A percentile compares a stretch with the other conserved stretches of the same genome.
Conservation (phyloP, 2,329 filamentous ascomycete genomes). For the Colletotrichum sp. region DNA sequence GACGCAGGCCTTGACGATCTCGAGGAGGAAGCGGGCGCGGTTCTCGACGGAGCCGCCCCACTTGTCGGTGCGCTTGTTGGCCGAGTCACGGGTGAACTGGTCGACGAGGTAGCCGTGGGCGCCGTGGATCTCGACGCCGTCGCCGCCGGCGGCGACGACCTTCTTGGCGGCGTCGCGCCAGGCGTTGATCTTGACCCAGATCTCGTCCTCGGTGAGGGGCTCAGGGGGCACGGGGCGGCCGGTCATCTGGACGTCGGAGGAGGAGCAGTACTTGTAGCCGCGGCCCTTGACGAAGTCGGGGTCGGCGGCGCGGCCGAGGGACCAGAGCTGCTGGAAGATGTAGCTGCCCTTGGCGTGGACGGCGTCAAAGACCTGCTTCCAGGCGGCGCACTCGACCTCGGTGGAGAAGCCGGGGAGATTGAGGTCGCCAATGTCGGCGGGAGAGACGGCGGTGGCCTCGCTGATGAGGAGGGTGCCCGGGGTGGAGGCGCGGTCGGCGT, state of each 20-base stretch:
- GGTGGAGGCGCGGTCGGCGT: conserved; percentile 42
- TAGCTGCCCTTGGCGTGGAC: conserved; percentile 33
- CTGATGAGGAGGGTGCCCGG: conserved; percentile 40
- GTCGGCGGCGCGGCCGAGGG: conserved; percentile 21
- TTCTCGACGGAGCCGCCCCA: conserved; percentile 61
- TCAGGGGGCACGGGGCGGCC: conserved; percentile 20
- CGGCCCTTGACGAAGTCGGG: conserved; percentile 19
- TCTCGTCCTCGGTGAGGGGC: conserved; percentile 52
- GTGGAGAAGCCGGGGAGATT: conserved; percentile 50
- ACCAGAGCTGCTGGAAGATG: conserved; percentile 28
- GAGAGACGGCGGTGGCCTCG: conserved; percentile 33
- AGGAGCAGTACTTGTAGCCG: conserved; percentile 31
- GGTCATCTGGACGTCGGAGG: conserved; percentile 26
- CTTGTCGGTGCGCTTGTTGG: conserved; percentile 44
- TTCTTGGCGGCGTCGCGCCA: conserved; percentile 54
- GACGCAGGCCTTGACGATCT: conserved; percentile 48
- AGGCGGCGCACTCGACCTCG: conserved; percentile 27
- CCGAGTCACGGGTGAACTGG: conserved; percentile 52
- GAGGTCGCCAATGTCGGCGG: conserved; percentile 24
- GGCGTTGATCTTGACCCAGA: conserved; percentile 61
- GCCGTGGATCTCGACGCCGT: conserved; percentile 61
- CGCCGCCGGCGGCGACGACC: conserved; percentile 46
- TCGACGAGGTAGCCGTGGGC: conserved; percentile 61
- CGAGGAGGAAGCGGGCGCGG: conserved; percentile 55
- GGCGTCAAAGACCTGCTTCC: conserved; percentile 29